Evolutionary conservation across 2,329 filamentous ascomycete genomes (phyloP), one percentile per base, ranked within the genome.

Genomic region (Diaporthe vaccinii): DNA sequence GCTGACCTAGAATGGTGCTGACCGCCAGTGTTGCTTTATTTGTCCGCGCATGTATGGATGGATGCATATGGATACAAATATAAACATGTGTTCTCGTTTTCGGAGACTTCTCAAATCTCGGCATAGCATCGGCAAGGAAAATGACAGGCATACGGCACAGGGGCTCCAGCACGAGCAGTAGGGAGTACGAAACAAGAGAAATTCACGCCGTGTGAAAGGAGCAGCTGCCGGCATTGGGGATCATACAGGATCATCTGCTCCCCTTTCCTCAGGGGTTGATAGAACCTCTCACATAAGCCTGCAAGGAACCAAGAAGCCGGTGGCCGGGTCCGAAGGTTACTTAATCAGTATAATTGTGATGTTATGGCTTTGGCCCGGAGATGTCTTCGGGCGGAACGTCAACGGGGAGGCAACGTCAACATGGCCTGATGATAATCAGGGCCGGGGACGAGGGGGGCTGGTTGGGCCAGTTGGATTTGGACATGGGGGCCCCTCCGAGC

Each of bases 381-480:
- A 69, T 69, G 22, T 69, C 28, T 46, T 69, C 65, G 65, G 65
- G 65, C n/a, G n/a, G 65, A 41, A 41, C 49, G 49, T 55, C 65
- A 69, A 55, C 65, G 65, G 25, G 39, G 34, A 44, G 41, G 65
- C 49, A 69, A 69, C 34, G 65, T 69, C 65, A 69, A 41, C 31
- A 69, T 69, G 65, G 65, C 65, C 65, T 69, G 65, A 69, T 69
- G 34, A 69, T 55, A 55, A 55, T 49, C 65, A 69, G 55, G 65
- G 49, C 61, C 61, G 53, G 53, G 25, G 14, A 28, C 36, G 34
- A 20, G 58, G 58, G 36, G 5, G 12, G n/a, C 25, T 44, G 17
- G 59, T n/a, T 49, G 41, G 34, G 65, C 28, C 34, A 28, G 34
- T n/a, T 41, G 49, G 49, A 31, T 28, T 41, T 20, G 34, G 34